phyloP scores from a whole-genome alignment of 805 yeast species.

The Saccharomycopsis vini region DNA sequence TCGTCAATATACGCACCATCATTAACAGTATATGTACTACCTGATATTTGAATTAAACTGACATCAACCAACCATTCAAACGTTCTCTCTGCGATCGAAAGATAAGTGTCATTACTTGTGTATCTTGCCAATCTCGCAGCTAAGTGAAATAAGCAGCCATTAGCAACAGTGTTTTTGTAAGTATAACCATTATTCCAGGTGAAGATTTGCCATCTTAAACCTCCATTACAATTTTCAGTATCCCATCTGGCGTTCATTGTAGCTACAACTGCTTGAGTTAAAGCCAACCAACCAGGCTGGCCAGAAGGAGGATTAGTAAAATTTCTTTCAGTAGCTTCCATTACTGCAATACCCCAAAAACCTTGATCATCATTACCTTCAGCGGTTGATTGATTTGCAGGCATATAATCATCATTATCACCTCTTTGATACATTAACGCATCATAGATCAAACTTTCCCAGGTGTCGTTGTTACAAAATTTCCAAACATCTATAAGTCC shows the following conservation, averaged over 20 bases:
- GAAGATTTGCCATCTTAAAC: constrained; percentile 88
- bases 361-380: constrained; percentile 95
- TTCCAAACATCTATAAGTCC: constrained; percentile 56
- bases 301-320: constrained; percentile 58
- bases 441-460: constrained; percentile 41
- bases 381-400: constrained; percentile 69
- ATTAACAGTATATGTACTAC: constrained; percentile 21
- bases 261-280: constrained; percentile 80
- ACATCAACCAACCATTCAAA: constrained; percentile 63
- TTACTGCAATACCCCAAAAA: constrained; percentile 82
- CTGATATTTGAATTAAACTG: constrained; percentile 34
- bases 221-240: constrained; percentile 52
- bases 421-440: constrained; percentile 63
- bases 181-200: constrained; percentile 82
- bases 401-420: constrained; percentile 57
- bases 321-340: constrained; percentile 78
- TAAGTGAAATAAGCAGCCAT: constrained; percentile 70
- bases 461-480: constrained; percentile 59
- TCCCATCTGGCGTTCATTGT: constrained; percentile 84
- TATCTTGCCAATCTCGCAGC: constrained; percentile 80
- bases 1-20: constrained; percentile 42
- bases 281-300: constrained; percentile 62
- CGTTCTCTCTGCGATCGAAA: constrained; percentile 63
- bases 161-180: constrained; percentile 82
- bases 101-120: constrained; percentile 62